A percentile compares a stretch with the other conserved stretches of the same genome.
Conservation (phyloP, 2,329 filamentous ascomycete species). For the Neofusicoccum parvum region DNA sequence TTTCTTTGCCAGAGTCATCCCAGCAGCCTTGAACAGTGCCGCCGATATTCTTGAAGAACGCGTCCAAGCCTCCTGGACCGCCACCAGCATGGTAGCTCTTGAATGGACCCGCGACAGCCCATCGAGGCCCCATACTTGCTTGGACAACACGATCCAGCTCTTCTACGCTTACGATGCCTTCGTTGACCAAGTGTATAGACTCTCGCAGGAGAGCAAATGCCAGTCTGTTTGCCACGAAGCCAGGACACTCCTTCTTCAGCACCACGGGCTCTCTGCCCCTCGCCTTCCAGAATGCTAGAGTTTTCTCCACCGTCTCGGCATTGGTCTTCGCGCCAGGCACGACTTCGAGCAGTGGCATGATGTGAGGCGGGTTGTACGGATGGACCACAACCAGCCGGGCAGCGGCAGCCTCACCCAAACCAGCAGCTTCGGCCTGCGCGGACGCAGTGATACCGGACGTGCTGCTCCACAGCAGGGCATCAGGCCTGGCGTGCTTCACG, state of each 20-base stretch:
- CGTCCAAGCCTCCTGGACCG: slow-evolving; percentile 54
- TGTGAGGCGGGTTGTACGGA: slow-evolving; percentile 63
- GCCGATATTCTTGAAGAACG: slow-evolving; percentile 59
- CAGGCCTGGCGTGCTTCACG: slow-evolving; percentile 45
- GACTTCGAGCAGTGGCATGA: slow-evolving; percentile 63
- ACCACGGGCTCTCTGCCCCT: slow-evolving; percentile 51
- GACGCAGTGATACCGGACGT: slow-evolving; percentile 62
- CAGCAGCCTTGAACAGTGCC: slow-evolving; percentile 58
- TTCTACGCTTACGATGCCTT: slow-evolving; percentile 54
- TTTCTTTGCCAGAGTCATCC: slow-evolving; percentile 50
- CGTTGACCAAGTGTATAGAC: slow-evolving; percentile 56
- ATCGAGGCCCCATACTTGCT: slow-evolving; percentile 56
- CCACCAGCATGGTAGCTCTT: slow-evolving; percentile 63
- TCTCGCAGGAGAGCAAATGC: slow-evolving; percentile 60
- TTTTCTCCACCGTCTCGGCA: slow-evolving; percentile 40
- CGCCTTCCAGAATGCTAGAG: slow-evolving; percentile 50
- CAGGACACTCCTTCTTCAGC: slow-evolving; percentile 54
- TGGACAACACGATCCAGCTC: slow-evolving; percentile 58
- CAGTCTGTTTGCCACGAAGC: slow-evolving; percentile 62
- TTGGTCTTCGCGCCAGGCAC: slow-evolving; percentile 53
- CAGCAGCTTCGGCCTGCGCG: slow-evolving; percentile 42
- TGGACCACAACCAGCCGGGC: slow-evolving; percentile 58
- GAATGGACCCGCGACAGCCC: slow-evolving; percentile 60
- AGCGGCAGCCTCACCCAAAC: background rate
- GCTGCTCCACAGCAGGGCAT: slow-evolving; percentile 58